Base-by-base conservation (phyloP, 2,329 filamentous ascomycete species). In the Alternaria gansuensis region DNA sequence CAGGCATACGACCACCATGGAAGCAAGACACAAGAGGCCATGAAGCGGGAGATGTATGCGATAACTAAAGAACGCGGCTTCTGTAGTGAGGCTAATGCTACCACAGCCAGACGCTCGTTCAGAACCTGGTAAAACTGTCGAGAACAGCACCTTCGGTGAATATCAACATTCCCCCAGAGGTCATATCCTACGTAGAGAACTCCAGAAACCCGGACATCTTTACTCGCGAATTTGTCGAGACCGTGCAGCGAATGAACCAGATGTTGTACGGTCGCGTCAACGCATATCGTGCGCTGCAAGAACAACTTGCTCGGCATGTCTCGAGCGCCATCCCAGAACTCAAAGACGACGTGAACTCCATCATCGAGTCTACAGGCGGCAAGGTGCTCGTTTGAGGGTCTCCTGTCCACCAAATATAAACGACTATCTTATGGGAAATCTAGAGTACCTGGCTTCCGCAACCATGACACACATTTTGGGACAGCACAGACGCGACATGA, bases 201-300 rank as follows among this genome's bases (percentile, higher is more conserved):
- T 83, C 85, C 17, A 84, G 87, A 23, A 89, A 89, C 68, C 87
- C 87, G 7, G 87, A 89, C 67, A 88, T 89, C 65, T 89, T 88
- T 75, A 88, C 86, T 8, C 82, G 87, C 44, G 86, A 89, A 65
- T 88, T 88, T 63, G 85, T 89, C 43, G 87, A 89, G 75, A 78
- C 85, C 28, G 85, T 87, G 8, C 86, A 88, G 77, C 81, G 83
- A 60, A 82, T 83, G 48, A 89, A 89, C 63, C 85, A 88, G 69
- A 83, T 85, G 73, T 75, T 88, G 51, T 87, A 85, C 65, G 87
- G 87, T 31, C 85, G 86, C 66, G 81, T 80, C 55, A 82, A 87
- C 67, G 87, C 85, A 1, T 88, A 87, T 74, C 82, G 80, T 10
- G 75, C 79, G 43, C 86, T 89, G 61, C 80, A 84, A 57, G 84